Evolutionary conservation across 1,284 basidiomycete species (phyloP).

Genomic region (Leccinum subfulvum): DNA sequence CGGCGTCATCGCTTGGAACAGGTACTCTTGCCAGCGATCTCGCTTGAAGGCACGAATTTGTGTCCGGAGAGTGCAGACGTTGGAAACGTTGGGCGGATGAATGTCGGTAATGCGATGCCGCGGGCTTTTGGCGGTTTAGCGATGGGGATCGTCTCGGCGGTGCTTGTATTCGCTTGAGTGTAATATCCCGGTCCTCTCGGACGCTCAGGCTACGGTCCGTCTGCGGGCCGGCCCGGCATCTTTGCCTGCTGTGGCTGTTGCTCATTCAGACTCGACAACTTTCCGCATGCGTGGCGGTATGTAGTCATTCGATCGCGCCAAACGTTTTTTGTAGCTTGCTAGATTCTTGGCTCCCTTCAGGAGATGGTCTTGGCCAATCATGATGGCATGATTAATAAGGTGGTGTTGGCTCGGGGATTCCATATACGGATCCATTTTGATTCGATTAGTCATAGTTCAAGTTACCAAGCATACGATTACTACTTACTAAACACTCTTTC

Average conservation of each 20-base stretch:
- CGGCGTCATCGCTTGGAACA: constrained; percentile 4
- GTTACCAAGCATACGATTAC: background rate
- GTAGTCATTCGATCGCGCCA: background rate
- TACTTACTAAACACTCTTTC: background rate
- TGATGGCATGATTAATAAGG: background rate
- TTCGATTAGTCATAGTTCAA: background rate
- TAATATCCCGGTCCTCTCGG: background rate
- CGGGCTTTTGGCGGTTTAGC: constrained; percentile 14
- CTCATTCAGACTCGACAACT: background rate
- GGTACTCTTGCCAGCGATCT: constrained; percentile 27
- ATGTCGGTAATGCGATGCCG: background rate
- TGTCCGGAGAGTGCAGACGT: constrained; percentile 20
- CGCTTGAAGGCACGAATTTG: constrained; percentile 15
- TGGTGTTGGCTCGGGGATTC: background rate
- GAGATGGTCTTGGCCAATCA: background rate
- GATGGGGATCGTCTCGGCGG: constrained; percentile 10
- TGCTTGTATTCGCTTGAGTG: constrained; percentile 12
- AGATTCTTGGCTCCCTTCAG: constrained; percentile 1
- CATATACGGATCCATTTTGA: background rate
- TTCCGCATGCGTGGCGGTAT: background rate
- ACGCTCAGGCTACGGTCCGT: background rate
- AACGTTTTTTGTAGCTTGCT: constrained; percentile 6
- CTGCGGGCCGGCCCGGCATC: background rate
- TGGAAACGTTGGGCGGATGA: constrained; percentile 4
- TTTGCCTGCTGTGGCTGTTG: background rate